A percentile compares a stretch with the other conserved stretches of the same genome.
Conservation (phyloP, 805 yeast species). For the Saccharomycopsis malanga region DNA sequence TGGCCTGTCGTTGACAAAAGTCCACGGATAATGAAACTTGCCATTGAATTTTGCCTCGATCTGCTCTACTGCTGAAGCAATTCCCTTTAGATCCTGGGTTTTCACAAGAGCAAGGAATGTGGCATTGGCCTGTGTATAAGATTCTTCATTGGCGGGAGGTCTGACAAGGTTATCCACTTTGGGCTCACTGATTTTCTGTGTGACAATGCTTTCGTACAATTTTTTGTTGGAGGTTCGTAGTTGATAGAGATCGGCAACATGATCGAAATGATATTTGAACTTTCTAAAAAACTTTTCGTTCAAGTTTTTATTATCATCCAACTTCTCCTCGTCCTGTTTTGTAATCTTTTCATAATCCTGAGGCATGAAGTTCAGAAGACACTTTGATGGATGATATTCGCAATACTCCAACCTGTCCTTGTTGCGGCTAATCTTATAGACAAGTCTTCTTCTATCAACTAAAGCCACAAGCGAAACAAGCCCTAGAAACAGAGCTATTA, state of each 20-base stretch:
- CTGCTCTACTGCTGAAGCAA: slow-evolving; percentile 46
- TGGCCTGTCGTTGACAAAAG: slow-evolving; percentile 64
- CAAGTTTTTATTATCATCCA: slow-evolving; percentile 1
- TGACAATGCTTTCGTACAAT: slow-evolving; percentile 32
- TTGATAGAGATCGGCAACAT: slow-evolving; percentile 1
- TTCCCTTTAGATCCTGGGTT: slow-evolving; percentile 46
- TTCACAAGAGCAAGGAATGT: slow-evolving; percentile 64
- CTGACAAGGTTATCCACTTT: slow-evolving; percentile 32
- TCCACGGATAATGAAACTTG: slow-evolving; percentile 74
- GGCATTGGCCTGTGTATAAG: slow-evolving; percentile 48
- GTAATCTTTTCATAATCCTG: not conserved
- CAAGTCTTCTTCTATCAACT: not conserved
- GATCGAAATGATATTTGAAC: slow-evolving; percentile 9
- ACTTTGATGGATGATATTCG: slow-evolving; percentile 1
- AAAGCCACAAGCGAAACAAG: not conserved
- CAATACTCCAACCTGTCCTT: slow-evolving; percentile 1
- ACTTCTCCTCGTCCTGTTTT: not conserved
- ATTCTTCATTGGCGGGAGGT: slow-evolving; percentile 20
- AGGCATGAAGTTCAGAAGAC: slow-evolving; percentile 8
- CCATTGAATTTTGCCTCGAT: slow-evolving; percentile 60
- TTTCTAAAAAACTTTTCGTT: slow-evolving; percentile 8
- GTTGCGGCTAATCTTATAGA: not conserved
- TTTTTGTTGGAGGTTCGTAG: slow-evolving; percentile 29
- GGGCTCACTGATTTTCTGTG: slow-evolving; percentile 41
- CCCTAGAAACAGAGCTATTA: not conserved